Evolutionary conservation across 2,329 filamentous ascomycete species (phyloP).

Genomic region (Lachnellula suecica): DNA sequence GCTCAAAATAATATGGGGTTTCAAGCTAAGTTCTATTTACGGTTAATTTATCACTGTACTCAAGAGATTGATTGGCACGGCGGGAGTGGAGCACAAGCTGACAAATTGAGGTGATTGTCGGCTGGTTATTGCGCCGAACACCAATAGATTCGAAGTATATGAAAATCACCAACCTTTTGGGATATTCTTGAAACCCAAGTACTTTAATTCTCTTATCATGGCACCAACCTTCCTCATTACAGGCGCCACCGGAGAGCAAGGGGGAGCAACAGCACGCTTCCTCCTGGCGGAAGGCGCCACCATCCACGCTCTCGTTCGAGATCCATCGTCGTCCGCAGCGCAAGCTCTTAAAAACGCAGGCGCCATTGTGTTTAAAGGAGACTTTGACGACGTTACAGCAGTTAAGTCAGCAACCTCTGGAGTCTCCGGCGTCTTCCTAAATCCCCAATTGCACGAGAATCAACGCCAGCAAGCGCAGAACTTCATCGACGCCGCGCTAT

Average conservation of each 20-base stretch:
- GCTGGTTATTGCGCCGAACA: too few species aligned
- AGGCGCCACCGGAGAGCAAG: constrained; percentile 24
- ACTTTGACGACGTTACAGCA: constrained; percentile 6
- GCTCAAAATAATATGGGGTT: too few species aligned
- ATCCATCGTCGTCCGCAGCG: constrained; percentile 4
- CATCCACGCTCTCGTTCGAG: constrained; percentile 16
- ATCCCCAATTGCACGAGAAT: neutral
- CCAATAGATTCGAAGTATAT: too few species aligned
- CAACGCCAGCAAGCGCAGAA: constrained; percentile 11
- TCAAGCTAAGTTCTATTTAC: too few species aligned
- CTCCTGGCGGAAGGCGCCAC: constrained; percentile 7
- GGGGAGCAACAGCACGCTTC: constrained; percentile 7
- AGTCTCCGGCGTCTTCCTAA: constrained; percentile 26
- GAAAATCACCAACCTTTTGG: too few species aligned
- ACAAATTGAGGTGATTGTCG: too few species aligned
- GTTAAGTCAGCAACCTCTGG: constrained; percentile 24
- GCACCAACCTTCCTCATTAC: constrained; percentile 14
- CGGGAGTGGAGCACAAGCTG: too few species aligned
- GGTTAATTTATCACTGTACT: too few species aligned
- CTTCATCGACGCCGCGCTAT: constrained; percentile 11
- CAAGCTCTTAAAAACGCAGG: constrained; percentile 8
- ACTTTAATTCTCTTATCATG: too few species aligned
- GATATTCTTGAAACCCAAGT: too few species aligned
- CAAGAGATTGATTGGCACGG: too few species aligned
- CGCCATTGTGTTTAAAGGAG: constrained; percentile 15